phyloP scores from a whole-genome alignment of 345 rosid genomes.

The Eucalyptus sp. region DNA sequence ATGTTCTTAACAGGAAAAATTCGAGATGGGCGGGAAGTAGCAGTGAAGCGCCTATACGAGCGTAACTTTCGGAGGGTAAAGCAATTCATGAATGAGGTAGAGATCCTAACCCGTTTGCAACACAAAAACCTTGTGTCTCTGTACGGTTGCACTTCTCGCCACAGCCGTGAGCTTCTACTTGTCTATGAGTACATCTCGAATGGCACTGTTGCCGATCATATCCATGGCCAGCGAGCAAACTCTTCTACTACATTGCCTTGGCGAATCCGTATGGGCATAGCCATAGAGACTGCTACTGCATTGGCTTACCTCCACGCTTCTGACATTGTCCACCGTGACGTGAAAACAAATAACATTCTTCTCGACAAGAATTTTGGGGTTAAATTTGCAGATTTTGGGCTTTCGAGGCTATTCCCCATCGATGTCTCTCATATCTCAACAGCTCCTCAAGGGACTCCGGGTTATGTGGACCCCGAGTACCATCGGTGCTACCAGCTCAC shows the following conservation, averaged over 20 bases:
- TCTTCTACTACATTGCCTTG: not conserved
- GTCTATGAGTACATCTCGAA: constrained; percentile 2
- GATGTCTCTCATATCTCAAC: no score
- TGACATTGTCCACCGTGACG: not conserved
- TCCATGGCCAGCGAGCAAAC: not conserved
- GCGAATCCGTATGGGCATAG: not conserved
- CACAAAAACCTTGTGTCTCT: constrained; percentile 19
- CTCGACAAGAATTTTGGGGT: not conserved
- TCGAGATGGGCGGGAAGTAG: no score
- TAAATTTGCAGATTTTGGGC: no score
- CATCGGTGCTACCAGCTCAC: not conserved
- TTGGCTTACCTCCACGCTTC: not conserved
- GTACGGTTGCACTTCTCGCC: constrained; percentile 24
- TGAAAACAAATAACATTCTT: constrained; percentile 3
- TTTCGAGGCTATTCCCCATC: no score
- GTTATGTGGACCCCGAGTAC: no score
- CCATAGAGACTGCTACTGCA: not conserved
- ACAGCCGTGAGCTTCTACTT: constrained; percentile 18
- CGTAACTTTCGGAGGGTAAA: not conserved
- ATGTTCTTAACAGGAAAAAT: no score
- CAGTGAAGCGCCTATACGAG: no score
- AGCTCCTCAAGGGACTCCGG: no score
- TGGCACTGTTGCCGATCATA: constrained; percentile 2
- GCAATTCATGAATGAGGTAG: constrained; percentile 20
- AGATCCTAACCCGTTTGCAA: constrained; percentile 14